These are phyloP conservation scores for Thielaviopsis musarum DNA, from an alignment of 2,329 filamentous ascomycete species.

Conservation along the genomic window DNA sequence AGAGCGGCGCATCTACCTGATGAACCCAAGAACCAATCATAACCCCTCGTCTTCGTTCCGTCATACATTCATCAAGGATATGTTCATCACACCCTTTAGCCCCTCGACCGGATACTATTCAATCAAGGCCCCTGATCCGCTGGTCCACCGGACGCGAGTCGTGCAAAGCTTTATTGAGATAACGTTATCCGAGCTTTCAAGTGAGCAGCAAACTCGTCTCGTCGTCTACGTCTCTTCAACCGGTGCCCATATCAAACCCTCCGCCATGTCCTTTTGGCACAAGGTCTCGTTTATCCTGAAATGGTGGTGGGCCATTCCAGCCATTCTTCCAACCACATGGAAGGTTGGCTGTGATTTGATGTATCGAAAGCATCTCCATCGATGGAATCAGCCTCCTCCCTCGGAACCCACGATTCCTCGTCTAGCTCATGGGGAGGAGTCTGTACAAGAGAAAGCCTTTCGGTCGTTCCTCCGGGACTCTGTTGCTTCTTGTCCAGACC, in stretches of 20 bases:
- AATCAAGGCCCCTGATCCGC: slow-evolving; percentile 27
- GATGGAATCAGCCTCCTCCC: not conserved
- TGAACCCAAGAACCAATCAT: slow-evolving; percentile 23
- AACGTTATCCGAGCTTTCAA: not conserved
- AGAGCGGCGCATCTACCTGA: slow-evolving; percentile 49
- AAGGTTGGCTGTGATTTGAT: not conserved
- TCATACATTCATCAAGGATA: slow-evolving; percentile 46
- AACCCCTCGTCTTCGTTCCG: not conserved
- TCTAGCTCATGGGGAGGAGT: not conserved
- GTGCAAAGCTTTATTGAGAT: not conserved
- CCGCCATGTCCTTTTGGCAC: slow-evolving; percentile 41
- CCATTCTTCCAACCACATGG: slow-evolving; percentile 34
- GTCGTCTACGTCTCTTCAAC: not conserved
- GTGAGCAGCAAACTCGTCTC: not conserved
- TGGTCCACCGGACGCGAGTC: not conserved
- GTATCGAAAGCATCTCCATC: not conserved
- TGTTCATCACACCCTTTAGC: slow-evolving; percentile 65
- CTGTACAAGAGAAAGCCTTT: not conserved
- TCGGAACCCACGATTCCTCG: not conserved
- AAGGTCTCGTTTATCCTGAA: slow-evolving; percentile 30
- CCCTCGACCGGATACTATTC: slow-evolving; percentile 39
- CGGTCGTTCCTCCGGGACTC: not conserved
- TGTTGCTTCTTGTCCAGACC: not conserved
- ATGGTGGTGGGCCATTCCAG: slow-evolving; percentile 54
- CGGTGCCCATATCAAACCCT: slow-evolving; percentile 18